A percentile compares a stretch with the other conserved stretches of the same genome.
These are phyloP conservation scores for Penicillium vulpinum DNA, from an alignment of 2,329 filamentous ascomycete species.

Conservation along the genomic window DNA sequence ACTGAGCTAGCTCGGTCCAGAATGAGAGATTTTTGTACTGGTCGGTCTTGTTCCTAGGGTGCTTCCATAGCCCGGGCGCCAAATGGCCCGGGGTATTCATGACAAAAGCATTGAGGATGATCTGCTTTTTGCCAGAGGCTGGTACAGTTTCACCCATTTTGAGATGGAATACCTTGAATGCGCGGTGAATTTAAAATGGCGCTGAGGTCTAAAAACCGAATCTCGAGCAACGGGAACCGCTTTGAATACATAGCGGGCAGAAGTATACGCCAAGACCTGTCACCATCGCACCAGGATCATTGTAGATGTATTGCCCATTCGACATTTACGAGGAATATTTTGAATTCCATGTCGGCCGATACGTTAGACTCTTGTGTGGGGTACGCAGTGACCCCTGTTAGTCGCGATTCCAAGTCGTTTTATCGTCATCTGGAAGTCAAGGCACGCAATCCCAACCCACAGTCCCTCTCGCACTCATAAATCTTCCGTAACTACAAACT, in stretches of 20 bases:
- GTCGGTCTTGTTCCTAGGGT: slow-evolving; percentile 31
- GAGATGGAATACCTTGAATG: not conserved
- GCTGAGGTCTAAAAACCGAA: not conserved
- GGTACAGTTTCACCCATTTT: not conserved
- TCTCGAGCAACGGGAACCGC: too few relatives aligned
- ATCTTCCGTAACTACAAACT: not conserved
- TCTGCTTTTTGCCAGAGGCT: slow-evolving; percentile 27
- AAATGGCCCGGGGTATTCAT: slow-evolving; percentile 46
- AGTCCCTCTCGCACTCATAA: not conserved
- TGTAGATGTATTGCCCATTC: not conserved
- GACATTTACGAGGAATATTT: not conserved
- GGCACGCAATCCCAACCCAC: slow-evolving; percentile 11
- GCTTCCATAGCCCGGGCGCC: slow-evolving; percentile 38
- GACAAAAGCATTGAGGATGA: slow-evolving; percentile 47
- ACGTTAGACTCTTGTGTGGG: not conserved
- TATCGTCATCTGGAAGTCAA: slow-evolving; percentile 7
- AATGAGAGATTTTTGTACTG: slow-evolving; percentile 41
- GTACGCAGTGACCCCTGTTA: not conserved
- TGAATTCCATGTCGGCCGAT: slow-evolving; percentile 5
- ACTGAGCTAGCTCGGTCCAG: slow-evolving; percentile 48
- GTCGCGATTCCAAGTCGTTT: slow-evolving; percentile 1
- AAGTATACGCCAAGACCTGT: not conserved
- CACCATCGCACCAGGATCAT: not conserved
- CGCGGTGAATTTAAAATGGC: not conserved
- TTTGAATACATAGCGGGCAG: not conserved